Base-by-base conservation (phyloP, 1,284 basidiomycete species). In the Ustilago lituana region DNA sequence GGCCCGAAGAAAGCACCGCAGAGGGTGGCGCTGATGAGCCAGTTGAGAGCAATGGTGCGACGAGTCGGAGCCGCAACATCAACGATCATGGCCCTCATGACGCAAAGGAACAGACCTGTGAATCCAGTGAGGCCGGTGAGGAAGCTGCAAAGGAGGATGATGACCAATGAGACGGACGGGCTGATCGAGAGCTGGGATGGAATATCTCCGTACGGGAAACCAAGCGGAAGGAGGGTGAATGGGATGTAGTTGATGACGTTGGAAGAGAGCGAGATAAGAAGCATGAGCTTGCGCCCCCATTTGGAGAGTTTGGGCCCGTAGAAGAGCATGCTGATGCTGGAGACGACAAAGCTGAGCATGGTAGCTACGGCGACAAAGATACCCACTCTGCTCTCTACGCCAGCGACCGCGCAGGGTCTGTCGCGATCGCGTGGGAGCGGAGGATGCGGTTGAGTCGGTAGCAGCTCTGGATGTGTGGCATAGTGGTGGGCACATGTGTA, bases 211-310 rank as follows among this genome's bases (percentile, higher is more conserved):
- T 61, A 61, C 1, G 67, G 67, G 15, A 65, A 70, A 11, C 57
- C 62, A 4, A 70, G 47, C n/a, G 67, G 67, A 0, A 70, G 51
- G 3, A 70, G 49, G 19, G 52, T 46, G 26, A 65, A 70, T 5
- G 67, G 67, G 11, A 62, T 36, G 22, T 65, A 65, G 47, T 65
- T 65, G 57, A 70, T 58, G 43, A 70, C 50, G 40, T 61, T 64
- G 43, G 57, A 61, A 17, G 46, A 26, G 15, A 65, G 47, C 32
- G 67, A 57, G 49, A 70, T 57, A 54, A 55, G 38, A 31, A 70
- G 46, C 62, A 70, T 54, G 35, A 62, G 67, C 32, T 65, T 70
- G 22, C 67, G 50, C 6, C 67, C 67, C 67, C 67, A 70, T 9
- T 36, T 41, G 10, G 57, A 55, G n/a, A 70, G 67, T 3, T 50